These are phyloP conservation scores for Immersiella caudata DNA, from an alignment of 495 filamentous ascomycete species.

Conservation along the genomic window DNA sequence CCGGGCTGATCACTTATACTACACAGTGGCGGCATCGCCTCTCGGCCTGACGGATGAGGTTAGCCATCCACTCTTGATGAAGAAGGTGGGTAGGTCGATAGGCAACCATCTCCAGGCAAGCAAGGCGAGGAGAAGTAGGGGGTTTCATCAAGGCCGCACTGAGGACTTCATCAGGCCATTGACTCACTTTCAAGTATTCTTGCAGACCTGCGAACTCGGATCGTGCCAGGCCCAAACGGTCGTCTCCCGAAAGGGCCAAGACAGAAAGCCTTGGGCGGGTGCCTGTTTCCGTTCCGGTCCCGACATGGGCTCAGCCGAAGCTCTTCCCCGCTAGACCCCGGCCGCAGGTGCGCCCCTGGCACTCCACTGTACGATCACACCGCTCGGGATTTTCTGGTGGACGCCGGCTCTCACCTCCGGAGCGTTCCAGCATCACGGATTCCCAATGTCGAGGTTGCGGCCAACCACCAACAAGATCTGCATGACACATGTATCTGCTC, in stretches of 20 bases:
- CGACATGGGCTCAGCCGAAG: background rate
- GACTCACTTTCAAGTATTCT: background rate
- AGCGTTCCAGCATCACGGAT: background rate
- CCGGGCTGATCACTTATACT: conserved; percentile 5
- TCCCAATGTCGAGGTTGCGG: background rate
- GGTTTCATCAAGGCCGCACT: background rate
- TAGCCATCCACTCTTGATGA: background rate
- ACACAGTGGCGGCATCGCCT: background rate
- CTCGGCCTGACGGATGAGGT: conserved; percentile 10
- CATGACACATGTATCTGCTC: background rate
- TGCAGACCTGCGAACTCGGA: background rate
- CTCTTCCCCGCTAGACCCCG: background rate
- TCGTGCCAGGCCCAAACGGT: background rate
- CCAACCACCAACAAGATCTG: background rate
- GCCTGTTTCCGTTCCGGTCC: conserved; percentile 4
- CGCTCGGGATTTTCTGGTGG: background rate
- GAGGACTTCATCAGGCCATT: background rate
- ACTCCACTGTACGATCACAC: background rate
- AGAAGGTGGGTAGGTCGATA: background rate
- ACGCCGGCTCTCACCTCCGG: background rate
- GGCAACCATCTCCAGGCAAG: background rate
- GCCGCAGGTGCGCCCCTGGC: conserved; percentile 1
- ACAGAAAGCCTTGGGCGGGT: conserved; percentile 1
- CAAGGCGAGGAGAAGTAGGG: background rate
- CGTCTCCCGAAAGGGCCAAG: background rate